Conservation (phyloP, 1,284 basidiomycete genomes). For the Malassezia equina region DNA sequence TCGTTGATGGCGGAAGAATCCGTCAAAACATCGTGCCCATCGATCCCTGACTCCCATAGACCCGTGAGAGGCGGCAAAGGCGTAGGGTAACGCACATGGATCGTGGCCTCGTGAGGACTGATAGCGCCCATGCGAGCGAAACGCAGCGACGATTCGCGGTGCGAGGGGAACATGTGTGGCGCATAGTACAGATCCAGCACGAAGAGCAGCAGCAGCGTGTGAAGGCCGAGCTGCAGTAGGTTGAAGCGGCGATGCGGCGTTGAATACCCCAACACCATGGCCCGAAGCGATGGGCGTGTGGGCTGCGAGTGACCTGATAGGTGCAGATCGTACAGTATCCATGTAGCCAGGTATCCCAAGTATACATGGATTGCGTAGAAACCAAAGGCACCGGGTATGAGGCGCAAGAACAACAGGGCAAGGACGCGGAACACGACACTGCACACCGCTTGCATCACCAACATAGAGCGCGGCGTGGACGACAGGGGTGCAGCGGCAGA, state of each 20-base stretch:
- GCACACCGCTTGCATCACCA: conserved; percentile 21
- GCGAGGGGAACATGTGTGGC: conserved; percentile 44
- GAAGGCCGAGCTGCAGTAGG: conserved; percentile 24
- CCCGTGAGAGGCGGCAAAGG: conserved; percentile 32
- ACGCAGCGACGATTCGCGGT: conserved; percentile 37
- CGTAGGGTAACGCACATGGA: conserved; percentile 42
- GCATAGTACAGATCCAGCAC: conserved; percentile 41
- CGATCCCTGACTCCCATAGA: conserved; percentile 24
- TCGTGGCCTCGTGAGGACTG: conserved; percentile 29
- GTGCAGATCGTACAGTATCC: conserved; percentile 26
- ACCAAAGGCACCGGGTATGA: conserved; percentile 29
- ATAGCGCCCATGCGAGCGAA: conserved; percentile 42
- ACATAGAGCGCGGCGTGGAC: neutral
- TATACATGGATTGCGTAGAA: conserved; percentile 6
- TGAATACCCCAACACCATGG: conserved; percentile 25
- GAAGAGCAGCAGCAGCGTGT: conserved; percentile 32
- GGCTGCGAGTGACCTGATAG: conserved; percentile 7
- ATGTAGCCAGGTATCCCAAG: conserved; percentile 23
- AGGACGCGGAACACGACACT: conserved; percentile 33
- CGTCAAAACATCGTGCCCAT: conserved; percentile 16
- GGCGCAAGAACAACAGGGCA: conserved; percentile 35
- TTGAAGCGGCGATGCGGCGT: conserved; percentile 28
- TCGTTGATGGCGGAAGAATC: conserved; percentile 20
- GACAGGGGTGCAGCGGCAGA: neutral
- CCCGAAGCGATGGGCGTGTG: neutral